A percentile compares a stretch with the other conserved stretches of the same genome.
These are phyloP conservation scores for Colletotrichum theobromicola DNA, from an alignment of 2,329 filamentous ascomycete genomes.

Conservation along the genomic window DNA sequence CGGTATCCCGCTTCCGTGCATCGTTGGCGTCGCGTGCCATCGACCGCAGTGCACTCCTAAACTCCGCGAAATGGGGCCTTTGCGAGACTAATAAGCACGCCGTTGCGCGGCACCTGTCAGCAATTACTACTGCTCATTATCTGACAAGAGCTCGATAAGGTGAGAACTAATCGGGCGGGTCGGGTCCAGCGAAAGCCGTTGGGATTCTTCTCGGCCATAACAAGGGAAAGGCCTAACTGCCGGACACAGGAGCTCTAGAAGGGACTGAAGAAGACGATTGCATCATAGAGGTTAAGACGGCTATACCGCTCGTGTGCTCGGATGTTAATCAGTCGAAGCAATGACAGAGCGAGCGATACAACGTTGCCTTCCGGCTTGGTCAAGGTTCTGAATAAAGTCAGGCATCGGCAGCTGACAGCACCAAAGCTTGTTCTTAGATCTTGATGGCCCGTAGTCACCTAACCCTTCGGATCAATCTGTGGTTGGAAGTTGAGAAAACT, in stretches of 20 bases:
- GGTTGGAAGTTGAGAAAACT: neutral
- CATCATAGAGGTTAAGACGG: neutral
- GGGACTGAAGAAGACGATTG: neutral
- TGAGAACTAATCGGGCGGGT: neutral
- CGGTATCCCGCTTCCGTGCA: neutral
- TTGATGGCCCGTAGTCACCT: neutral
- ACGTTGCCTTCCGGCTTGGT: neutral
- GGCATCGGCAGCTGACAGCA: neutral
- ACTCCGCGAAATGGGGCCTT: neutral
- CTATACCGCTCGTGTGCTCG: neutral
- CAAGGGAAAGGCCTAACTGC: neutral
- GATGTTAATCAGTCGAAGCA: neutral
- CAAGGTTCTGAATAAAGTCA: neutral
- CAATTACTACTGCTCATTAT: neutral
- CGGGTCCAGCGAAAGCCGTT: neutral
- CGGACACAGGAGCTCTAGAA: neutral
- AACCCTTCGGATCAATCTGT: neutral
- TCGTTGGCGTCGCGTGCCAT: neutral
- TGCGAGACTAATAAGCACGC: neutral
- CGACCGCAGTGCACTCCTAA: neutral
- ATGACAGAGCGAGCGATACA: neutral
- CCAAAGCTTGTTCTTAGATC: neutral
- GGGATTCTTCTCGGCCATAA: neutral
- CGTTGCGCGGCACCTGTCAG: neutral
- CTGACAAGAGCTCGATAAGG: constrained; percentile 25